Base-by-base conservation (phyloP, 345 rosid species). In the Eucalyptus regnans region DNA sequence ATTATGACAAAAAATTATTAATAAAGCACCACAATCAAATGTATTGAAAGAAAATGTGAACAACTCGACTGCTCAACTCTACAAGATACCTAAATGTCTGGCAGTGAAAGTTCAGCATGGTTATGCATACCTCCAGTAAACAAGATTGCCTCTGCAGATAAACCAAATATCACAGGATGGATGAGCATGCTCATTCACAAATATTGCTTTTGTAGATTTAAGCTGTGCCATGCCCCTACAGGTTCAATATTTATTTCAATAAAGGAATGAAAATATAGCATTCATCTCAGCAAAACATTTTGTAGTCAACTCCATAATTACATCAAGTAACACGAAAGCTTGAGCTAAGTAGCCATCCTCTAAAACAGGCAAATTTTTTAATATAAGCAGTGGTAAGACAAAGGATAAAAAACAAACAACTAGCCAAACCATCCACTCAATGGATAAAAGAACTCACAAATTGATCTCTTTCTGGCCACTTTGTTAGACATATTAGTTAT, bases 91-190 rank as follows among this genome's bases (percentile, higher is more conserved):
- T 11, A 41, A 10, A 76, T 76, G 48, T 76, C 15, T 41, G 84
- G 84, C 84, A 20, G 48, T 41, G 48, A 76, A 76, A 41, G 84
- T 41, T 76, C 48, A 87, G 25, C 33, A 81, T 6, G 44, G 46
- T n/a, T 66, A 37, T 44, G 46, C 86, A 29, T 90, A 96, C 98
- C 95, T 91, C 58, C 71, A 89, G 88, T 71, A 87, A 87, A 96
- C 89, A 52, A 68, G 92, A 79, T 92, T 91, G 16, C 93, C 95
- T 43, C 91, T 89, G 88, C 97, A 96, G 87, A 92, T 89, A 91
- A 95, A 96, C 95, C 93, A 93, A 88, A 95, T 89, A 54, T 94
- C 92, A 87, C 98, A 95, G 80, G 92, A 93, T 86, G 51, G 89
- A 83, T 95, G 95, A 4, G 92, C 94, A 37, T 91, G 91, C 51